phyloP scores from a whole-genome alignment of 2,329 filamentous ascomycete species.

The Hypoxylon sp. region DNA sequence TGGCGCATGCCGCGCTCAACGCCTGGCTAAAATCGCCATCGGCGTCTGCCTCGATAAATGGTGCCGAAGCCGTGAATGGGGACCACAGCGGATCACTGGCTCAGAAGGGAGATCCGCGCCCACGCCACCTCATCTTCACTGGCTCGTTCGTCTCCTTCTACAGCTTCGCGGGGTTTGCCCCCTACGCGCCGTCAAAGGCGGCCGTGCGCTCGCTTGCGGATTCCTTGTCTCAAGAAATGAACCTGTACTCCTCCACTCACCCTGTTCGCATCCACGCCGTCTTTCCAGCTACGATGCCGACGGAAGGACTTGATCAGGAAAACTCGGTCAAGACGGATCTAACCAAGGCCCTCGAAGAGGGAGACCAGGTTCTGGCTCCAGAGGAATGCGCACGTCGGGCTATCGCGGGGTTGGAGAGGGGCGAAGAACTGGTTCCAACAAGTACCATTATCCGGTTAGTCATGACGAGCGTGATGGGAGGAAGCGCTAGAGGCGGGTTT shows the following conservation, averaged over 20 bases:
- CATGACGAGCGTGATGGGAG: conserved; percentile 59
- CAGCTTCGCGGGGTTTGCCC: conserved; percentile 72
- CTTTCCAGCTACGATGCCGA: conserved; percentile 75
- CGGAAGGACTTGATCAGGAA: conserved; percentile 62
- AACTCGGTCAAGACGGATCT: conserved; percentile 56
- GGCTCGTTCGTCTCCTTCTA: conserved; percentile 72
- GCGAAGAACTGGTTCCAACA: conserved; percentile 74
- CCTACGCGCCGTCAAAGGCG: conserved; percentile 76
- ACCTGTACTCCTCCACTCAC: conserved; percentile 52
- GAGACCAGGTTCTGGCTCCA: conserved; percentile 58
- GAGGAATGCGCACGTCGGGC: conserved; percentile 71
- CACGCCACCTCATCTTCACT: conserved; percentile 76
- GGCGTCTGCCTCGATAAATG: not conserved
- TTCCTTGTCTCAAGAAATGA: conserved; percentile 70
- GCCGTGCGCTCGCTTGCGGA: conserved; percentile 76
- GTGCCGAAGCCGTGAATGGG: conserved; percentile 2
- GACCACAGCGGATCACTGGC: not conserved
- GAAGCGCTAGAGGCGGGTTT: conserved; percentile 51
- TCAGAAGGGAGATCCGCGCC: conserved; percentile 1
- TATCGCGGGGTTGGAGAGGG: conserved; percentile 71
- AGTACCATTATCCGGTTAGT: conserved; percentile 70
- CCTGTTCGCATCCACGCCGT: conserved; percentile 72
- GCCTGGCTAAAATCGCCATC: conserved; percentile 45
- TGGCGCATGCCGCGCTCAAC: conserved; percentile 54
- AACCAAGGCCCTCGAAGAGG: conserved; percentile 56